Evolutionary conservation across 768 basidiomycete species (phyloP).

Genomic region (Leccinum ochraceum): DNA sequence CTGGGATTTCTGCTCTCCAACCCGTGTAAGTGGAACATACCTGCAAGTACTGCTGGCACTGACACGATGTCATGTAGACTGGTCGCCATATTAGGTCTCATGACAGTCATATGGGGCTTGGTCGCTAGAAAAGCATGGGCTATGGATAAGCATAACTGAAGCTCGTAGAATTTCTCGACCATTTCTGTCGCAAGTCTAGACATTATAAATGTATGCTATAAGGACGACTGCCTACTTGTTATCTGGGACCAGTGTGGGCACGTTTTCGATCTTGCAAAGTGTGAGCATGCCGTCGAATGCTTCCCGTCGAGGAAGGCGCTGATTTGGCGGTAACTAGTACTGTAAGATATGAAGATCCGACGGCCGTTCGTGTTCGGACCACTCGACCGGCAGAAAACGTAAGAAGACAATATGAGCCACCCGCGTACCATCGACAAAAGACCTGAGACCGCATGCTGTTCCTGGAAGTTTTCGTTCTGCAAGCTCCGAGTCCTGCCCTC

Average conservation of each 20-base stretch:
- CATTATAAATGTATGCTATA: not conserved
- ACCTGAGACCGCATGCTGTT: constrained; percentile 85
- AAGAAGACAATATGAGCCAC: constrained; percentile 1
- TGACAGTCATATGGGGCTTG: constrained; percentile 40
- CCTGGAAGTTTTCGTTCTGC: constrained; percentile 82
- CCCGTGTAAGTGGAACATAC: constrained; percentile 44
- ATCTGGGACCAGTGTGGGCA: too few species aligned
- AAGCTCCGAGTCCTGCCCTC: constrained; percentile 40
- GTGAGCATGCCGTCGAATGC: constrained; percentile 95
- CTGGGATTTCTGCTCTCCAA: constrained; percentile 47
- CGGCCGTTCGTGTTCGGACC: constrained; percentile 63
- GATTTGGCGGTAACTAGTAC: constrained; percentile 82
- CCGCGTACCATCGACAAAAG: constrained; percentile 82
- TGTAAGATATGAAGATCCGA: not conserved
- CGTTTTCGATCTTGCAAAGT: constrained; percentile 93
- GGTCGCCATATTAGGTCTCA: constrained; percentile 41
- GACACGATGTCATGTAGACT: constrained; percentile 9
- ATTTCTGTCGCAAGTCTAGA: not conserved
- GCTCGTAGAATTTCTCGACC: not conserved
- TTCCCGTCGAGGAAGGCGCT: constrained; percentile 89
- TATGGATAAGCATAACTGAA: constrained; percentile 4
- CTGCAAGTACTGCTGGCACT: not conserved
- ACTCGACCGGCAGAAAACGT: constrained; percentile 57
- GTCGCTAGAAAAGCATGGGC: constrained; percentile 31
- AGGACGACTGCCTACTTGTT: too few species aligned